Conservation (phyloP, 805 yeast species). For the Starmera caribaea region DNA sequence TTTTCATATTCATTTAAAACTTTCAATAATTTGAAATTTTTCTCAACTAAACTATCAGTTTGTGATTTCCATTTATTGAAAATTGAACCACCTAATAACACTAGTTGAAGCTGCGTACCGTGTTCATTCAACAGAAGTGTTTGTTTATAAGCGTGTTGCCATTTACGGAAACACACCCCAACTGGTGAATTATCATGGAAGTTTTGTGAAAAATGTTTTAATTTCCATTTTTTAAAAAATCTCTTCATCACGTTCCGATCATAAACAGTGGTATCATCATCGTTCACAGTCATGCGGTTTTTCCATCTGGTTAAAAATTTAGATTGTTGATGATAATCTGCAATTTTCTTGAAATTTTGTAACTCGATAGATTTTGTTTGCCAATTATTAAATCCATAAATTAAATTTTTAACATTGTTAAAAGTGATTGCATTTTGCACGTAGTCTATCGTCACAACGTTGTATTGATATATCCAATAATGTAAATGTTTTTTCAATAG, state of each 20-base stretch:
- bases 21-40: background rate
- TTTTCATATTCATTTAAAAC: background rate
- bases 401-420: conserved; percentile 4
- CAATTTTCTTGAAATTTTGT: conserved; percentile 5
- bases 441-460: conserved; percentile 9
- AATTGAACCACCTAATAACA: conserved; percentile 16
- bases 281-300: too few species aligned
- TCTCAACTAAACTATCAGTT: background rate
- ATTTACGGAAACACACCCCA: conserved; percentile 2
- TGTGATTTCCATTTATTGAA: conserved; percentile 15
- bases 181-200: background rate
- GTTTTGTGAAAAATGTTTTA: background rate
- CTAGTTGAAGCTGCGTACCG: conserved; percentile 9
- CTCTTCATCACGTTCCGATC: conserved; percentile 1
- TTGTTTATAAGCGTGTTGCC: conserved; percentile 3
- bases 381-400: conserved; percentile 15
- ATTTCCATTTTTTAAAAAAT: conserved; percentile 7
- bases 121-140: conserved; percentile 2
- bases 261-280: conserved; percentile 3
- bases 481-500: conserved; percentile 7
- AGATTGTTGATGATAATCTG: conserved; percentile 5
- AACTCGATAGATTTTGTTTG: conserved; percentile 5
- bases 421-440: conserved; percentile 12
- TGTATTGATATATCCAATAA: conserved; percentile 6
- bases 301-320: conserved; percentile 12